Evolutionary conservation across 2,329 filamentous ascomycete species (phyloP).

Genomic region (Penicillium crustosum): DNA sequence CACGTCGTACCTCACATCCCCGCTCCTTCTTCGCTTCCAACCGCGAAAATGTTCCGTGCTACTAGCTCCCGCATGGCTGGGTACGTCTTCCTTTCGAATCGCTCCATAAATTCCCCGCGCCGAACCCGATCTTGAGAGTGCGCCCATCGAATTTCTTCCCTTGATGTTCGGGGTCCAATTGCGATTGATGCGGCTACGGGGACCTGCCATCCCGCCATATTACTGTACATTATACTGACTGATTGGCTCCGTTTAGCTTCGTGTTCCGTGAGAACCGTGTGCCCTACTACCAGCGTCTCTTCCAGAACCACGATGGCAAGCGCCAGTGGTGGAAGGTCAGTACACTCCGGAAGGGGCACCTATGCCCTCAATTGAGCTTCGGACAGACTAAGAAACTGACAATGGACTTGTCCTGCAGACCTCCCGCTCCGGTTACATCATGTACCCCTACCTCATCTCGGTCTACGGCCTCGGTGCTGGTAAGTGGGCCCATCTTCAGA

Average conservation of each 20-base stretch:
- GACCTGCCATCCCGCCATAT: background rate
- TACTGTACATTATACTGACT: conserved; percentile 21
- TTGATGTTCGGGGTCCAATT: conserved; percentile 15
- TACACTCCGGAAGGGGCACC: conserved; percentile 22
- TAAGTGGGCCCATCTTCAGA: conserved; percentile 34
- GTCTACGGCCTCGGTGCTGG: conserved; percentile 51
- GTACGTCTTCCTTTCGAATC: conserved; percentile 33
- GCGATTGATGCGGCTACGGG: conserved; percentile 3
- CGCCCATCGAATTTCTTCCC: conserved; percentile 21
- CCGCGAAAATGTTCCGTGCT: conserved; percentile 45
- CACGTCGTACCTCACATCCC: conserved; percentile 26
- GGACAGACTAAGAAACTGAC: conserved; percentile 16
- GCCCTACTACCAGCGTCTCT: conserved; percentile 65
- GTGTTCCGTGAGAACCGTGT: conserved; percentile 68
- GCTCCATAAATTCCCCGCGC: conserved; percentile 2
- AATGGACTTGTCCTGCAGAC: conserved; percentile 41
- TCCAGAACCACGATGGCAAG: conserved; percentile 65
- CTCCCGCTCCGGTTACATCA: conserved; percentile 56
- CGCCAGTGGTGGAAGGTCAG: conserved; percentile 69
- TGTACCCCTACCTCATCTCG: conserved; percentile 61
- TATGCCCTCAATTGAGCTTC: background rate
- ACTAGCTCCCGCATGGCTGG: conserved; percentile 42
- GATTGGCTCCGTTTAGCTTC: conserved; percentile 37
- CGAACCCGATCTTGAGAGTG: conserved; percentile 15
- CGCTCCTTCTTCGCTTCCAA: conserved; percentile 26